These are phyloP conservation scores for Penicillium sp. DNA, from an alignment of 2,329 filamentous ascomycete genomes.

Conservation along the genomic window DNA sequence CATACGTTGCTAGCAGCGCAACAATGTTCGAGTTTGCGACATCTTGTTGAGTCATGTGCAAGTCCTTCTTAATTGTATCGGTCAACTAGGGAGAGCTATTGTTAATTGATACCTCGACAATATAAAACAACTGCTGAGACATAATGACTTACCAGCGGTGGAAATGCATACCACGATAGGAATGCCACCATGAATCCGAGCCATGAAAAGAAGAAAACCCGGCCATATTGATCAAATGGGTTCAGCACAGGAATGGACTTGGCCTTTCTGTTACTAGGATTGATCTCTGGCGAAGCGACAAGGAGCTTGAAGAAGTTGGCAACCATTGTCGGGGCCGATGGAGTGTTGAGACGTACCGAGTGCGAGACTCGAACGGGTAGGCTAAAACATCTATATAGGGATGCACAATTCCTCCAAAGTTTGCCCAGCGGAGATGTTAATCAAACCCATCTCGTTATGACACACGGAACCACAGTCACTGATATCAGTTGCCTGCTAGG, in stretches of 20 bases:
- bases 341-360: not conserved
- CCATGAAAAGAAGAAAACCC: constrained; percentile 89
- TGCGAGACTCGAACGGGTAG: not conserved
- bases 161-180: constrained; percentile 88
- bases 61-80: constrained; percentile 75
- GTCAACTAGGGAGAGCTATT: constrained; percentile 50
- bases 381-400: constrained; percentile 11
- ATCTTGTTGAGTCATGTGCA: constrained; percentile 67
- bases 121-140: too few relatives aligned
- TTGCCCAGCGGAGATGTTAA: not conserved
- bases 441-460: constrained; percentile 4
- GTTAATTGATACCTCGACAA: not conserved
- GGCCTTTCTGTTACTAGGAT: constrained; percentile 81
- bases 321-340: constrained; percentile 10
- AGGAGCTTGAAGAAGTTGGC: constrained; percentile 28
- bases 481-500: constrained; percentile 3
- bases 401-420: not conserved
- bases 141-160: constrained; percentile 65
- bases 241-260: constrained; percentile 77
- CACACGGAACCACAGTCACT: constrained; percentile 10
- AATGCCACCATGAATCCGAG: constrained; percentile 84
- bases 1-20: constrained; percentile 68
- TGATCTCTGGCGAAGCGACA: constrained; percentile 65
- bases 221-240: constrained; percentile 72
- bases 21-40: constrained; percentile 90